These are phyloP conservation scores for Desmodesmus armatus DNA, from an alignment of 139 green algal species.

Conservation along the genomic window DNA sequence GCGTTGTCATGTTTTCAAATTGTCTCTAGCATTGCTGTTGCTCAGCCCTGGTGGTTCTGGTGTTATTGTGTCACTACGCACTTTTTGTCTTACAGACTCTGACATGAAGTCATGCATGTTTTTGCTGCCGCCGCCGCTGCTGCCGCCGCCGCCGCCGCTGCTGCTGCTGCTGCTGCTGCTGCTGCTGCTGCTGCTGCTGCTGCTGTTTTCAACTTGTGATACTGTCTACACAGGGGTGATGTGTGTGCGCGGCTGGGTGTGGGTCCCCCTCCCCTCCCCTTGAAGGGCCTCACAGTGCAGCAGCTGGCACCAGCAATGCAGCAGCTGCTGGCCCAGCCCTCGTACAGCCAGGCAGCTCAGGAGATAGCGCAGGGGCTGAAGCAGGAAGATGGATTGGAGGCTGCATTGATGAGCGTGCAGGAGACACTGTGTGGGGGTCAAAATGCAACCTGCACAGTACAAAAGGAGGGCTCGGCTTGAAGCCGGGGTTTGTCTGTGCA, in stretches of 20 bases:
- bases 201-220: neutral
- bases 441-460: too few species aligned
- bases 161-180: neutral
- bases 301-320: neutral
- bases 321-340: neutral
- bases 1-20: too few species aligned
- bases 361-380: neutral
- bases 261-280: slow-evolving; percentile 10
- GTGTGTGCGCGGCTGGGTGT: slow-evolving; percentile 27
- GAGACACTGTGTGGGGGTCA: too few species aligned
- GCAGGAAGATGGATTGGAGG: slow-evolving; percentile 8
- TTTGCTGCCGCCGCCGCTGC: neutral
- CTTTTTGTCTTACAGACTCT: too few species aligned
- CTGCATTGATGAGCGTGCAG: slow-evolving; percentile 8
- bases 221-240: neutral
- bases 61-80: too few species aligned
- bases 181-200: neutral
- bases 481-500: too few species aligned
- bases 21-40: too few species aligned
- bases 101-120: too few species aligned
- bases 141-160: neutral
- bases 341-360: neutral
- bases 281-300: neutral
- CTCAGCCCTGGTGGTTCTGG: too few species aligned
- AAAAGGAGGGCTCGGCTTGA: too few species aligned